Evolutionary conservation across 768 basidiomycete species (phyloP), one percentile per base, ranked within the genome.

Genomic region (Lactifluus piperatus): DNA sequence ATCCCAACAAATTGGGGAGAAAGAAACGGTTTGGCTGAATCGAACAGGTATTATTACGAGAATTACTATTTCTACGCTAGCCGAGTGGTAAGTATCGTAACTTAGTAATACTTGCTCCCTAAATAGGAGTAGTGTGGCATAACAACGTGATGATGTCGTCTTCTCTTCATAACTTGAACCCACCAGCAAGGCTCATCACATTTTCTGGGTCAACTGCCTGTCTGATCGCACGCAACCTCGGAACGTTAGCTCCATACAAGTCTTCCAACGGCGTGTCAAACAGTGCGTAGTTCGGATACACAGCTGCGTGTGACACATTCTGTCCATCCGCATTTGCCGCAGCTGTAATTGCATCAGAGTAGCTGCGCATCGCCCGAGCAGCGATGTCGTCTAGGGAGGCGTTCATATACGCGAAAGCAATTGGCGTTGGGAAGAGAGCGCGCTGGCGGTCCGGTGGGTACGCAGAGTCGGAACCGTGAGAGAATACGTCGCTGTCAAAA

Each of bases 311-410:
- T 4, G 56, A 56, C 24, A 61, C 37, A 20, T 62, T 53, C 36
- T 66, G 66, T 6, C 63, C 63, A 27, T 67, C 65, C n/a, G 66
- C 63, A 36, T 52, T 9, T 2, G 66, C 66, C 4, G 27, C 62
- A 11, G 36, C 44, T 2, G 26, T 32, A 7, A 62, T 3, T 5
- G 37, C 8, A 11, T 22, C 32, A 3, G 60, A 30, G 14, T 37
- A 29, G 2, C 49, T 57, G n/a, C 68, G 68, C n/a, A 75, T 68
- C 8, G 79, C 76, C 26, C 71, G 45, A 20, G 76, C 68, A 50
- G 83, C 73, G 32, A 64, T 58, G 8, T 67, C 67, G 61, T 84
- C 83, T 1, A 68, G 66, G 5, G 68, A 41, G 13, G 74, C 48
- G 9, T 57, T 44, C 3, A 26, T 20, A 27, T 46, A 62, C 8